A percentile compares a stretch with the other conserved stretches of the same genome.
Evolutionary conservation across 2,329 filamentous ascomycete species (phyloP).

Genomic region (Calonectria pauciramosa): DNA sequence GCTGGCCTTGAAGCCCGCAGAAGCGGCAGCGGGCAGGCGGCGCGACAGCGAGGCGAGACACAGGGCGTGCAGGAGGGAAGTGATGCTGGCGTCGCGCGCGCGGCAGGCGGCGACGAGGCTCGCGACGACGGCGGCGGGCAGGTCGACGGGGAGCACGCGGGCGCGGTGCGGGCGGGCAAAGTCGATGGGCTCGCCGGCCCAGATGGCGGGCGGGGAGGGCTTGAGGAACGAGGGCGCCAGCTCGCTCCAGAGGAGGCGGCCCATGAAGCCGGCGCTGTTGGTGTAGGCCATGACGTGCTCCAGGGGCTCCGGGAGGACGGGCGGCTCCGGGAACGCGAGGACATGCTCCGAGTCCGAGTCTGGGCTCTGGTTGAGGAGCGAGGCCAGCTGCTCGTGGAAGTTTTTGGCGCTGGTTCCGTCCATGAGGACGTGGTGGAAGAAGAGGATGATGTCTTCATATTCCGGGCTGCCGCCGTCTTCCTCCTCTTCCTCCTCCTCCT

Average conservation of each 20-base stretch:
- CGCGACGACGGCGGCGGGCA: slow-evolving; percentile 47
- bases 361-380: slow-evolving; percentile 53
- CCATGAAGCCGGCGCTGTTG: slow-evolving; percentile 57
- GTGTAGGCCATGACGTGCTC: slow-evolving; percentile 58
- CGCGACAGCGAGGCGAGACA: slow-evolving; percentile 56
- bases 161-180: slow-evolving; percentile 53
- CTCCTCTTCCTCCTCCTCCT: not conserved
- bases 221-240: slow-evolving; percentile 57
- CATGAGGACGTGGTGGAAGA: slow-evolving; percentile 65
- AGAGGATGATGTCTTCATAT: slow-evolving; percentile 60
- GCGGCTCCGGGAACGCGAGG: slow-evolving; percentile 46
- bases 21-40: slow-evolving; percentile 51
- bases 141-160: slow-evolving; percentile 52
- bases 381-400: slow-evolving; percentile 64
- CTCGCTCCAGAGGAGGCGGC: slow-evolving; percentile 55
- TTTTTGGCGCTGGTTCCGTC: slow-evolving; percentile 64
- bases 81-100: slow-evolving; percentile 59
- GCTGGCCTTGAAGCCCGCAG: slow-evolving; percentile 51
- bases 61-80: slow-evolving; percentile 63
- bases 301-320: slow-evolving; percentile 54
- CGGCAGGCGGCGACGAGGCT: slow-evolving; percentile 57
- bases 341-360: slow-evolving; percentile 15
- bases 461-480: not conserved
- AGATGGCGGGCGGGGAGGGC: slow-evolving; percentile 46
- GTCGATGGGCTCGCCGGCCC: slow-evolving; percentile 55